phyloP scores from a whole-genome alignment of 2,329 filamentous ascomycete genomes.

The Chaetomium strumarium region DNA sequence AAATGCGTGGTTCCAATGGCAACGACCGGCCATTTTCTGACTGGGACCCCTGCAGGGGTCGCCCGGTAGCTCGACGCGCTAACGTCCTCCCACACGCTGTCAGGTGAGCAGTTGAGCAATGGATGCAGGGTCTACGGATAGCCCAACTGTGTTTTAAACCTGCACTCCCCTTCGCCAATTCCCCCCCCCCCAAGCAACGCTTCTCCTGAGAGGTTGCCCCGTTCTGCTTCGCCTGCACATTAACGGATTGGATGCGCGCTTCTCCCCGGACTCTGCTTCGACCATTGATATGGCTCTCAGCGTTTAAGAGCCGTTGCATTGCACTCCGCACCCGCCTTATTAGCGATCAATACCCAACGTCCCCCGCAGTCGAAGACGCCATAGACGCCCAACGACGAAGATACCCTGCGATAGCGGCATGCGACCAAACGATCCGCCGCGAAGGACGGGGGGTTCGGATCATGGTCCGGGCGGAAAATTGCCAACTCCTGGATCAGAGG shows the following conservation, averaged over 20 bases:
- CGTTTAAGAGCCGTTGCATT: slow-evolving; percentile 19
- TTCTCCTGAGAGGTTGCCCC: slow-evolving; percentile 26
- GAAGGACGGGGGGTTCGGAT: slow-evolving; percentile 16
- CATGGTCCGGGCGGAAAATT: slow-evolving; percentile 20
- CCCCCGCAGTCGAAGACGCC: slow-evolving; percentile 15
- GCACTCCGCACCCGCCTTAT: slow-evolving; percentile 10
- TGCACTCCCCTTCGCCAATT: slow-evolving; percentile 23
- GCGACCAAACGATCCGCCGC: slow-evolving; percentile 12
- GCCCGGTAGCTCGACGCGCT: slow-evolving; percentile 15
- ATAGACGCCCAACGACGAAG: slow-evolving; percentile 24
- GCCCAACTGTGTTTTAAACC: background rate
- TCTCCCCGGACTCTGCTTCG: slow-evolving; percentile 6
- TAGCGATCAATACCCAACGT: slow-evolving; percentile 25
- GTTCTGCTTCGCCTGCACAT: slow-evolving; percentile 15
- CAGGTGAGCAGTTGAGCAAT: slow-evolving; percentile 22
- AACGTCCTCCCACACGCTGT: slow-evolving; percentile 21
- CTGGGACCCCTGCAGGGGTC: slow-evolving; percentile 9
- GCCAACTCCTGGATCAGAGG: slow-evolving; percentile 14
- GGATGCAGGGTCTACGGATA: slow-evolving; percentile 14
- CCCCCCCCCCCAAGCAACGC: slow-evolving; percentile 2
- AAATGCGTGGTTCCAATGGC: slow-evolving; percentile 26
- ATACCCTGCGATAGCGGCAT: slow-evolving; percentile 16
- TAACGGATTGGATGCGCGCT: slow-evolving; percentile 14
- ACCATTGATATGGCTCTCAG: slow-evolving; percentile 21
- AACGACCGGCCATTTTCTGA: slow-evolving; percentile 2